Conservation (phyloP, 2,329 filamentous ascomycete species). For the Phyllosticta citrichinensis region DNA sequence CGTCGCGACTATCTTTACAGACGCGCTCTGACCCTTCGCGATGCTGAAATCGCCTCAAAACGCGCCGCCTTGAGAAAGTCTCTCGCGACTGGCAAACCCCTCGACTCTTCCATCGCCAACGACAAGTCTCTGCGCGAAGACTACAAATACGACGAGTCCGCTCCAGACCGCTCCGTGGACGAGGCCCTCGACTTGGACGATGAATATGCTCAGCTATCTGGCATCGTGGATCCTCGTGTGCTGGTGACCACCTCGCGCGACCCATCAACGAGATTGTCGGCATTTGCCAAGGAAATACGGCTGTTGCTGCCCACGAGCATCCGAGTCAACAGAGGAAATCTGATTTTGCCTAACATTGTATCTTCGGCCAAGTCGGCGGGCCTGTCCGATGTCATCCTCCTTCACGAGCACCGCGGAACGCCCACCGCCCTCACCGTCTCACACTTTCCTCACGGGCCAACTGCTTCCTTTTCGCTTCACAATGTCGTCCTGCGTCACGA, state of each 20-base stretch:
- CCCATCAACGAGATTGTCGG: conserved; percentile 71
- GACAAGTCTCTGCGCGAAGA: conserved; percentile 77
- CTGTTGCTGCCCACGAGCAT: conserved; percentile 76
- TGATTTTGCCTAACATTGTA: conserved; percentile 78
- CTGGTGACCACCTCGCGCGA: conserved; percentile 86
- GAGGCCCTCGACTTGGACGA: conserved; percentile 71
- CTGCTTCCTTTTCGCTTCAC: conserved; percentile 76
- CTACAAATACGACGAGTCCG: conserved; percentile 87
- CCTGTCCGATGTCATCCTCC: conserved; percentile 70
- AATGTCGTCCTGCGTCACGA: conserved; percentile 90
- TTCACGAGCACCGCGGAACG: conserved; percentile 82
- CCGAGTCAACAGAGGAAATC: conserved; percentile 81
- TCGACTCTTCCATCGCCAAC: conserved; percentile 73
- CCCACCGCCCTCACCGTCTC: conserved; percentile 82
- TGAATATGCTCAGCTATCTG: conserved; percentile 85
- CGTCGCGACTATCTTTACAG: conserved; percentile 85
- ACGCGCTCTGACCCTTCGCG: conserved; percentile 72
- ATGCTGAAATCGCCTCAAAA: conserved; percentile 90
- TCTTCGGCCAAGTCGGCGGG: conserved; percentile 69
- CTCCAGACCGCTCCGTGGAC: conserved; percentile 54
- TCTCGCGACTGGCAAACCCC: conserved; percentile 77
- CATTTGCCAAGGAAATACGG: conserved; percentile 87
- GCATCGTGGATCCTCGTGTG: conserved; percentile 78
- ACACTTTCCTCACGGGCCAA: conserved; percentile 82
- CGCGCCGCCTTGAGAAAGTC: conserved; percentile 77